Conservation (phyloP, 768 basidiomycete genomes). For the Pholiota molesta region DNA sequence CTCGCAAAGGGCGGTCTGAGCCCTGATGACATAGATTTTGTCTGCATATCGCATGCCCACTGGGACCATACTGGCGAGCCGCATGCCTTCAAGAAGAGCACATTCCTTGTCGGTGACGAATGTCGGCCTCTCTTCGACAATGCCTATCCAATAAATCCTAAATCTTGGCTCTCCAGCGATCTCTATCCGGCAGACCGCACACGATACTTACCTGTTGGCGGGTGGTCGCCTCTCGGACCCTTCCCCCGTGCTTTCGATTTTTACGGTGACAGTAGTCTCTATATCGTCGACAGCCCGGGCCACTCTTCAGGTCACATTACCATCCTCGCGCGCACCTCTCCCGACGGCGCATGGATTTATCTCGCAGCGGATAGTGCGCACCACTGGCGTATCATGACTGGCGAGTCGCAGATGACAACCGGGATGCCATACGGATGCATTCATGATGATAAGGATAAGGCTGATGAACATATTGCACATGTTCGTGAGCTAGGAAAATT, state of each 20-base stretch:
- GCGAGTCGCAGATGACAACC: conserved; percentile 35
- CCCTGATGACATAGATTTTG: conserved; percentile 44
- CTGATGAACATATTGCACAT: conserved; percentile 43
- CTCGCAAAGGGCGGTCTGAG: conserved; percentile 49
- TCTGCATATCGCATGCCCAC: conserved; percentile 56
- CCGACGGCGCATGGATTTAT: conserved; percentile 58
- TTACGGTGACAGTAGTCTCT: conserved; percentile 60
- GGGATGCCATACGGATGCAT: conserved; percentile 35
- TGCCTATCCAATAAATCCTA: conserved; percentile 46
- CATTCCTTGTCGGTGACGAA: conserved; percentile 50
- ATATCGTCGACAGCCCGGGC: conserved; percentile 59
- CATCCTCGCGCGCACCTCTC: conserved; percentile 55
- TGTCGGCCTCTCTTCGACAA: conserved; percentile 35
- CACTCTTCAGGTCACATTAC: conserved; percentile 60
- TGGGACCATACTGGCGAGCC: conserved; percentile 58
- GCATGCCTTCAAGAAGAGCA: conserved; percentile 44
- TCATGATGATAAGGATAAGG: conserved; percentile 47
- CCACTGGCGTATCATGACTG: conserved; percentile 53
- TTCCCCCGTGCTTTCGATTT: conserved; percentile 55
- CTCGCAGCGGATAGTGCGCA: conserved; percentile 61
- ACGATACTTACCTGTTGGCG: conserved; percentile 33
- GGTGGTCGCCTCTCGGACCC: conserved; percentile 47
- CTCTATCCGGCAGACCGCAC: conserved; percentile 43
- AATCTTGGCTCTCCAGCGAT: conserved; percentile 29
- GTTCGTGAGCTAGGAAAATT: conserved; percentile 40